A percentile compares a stretch with the other conserved stretches of the same genome.
These are phyloP conservation scores for Passalora sequoiae DNA, from an alignment of 2,329 filamentous ascomycete species.

Conservation along the genomic window DNA sequence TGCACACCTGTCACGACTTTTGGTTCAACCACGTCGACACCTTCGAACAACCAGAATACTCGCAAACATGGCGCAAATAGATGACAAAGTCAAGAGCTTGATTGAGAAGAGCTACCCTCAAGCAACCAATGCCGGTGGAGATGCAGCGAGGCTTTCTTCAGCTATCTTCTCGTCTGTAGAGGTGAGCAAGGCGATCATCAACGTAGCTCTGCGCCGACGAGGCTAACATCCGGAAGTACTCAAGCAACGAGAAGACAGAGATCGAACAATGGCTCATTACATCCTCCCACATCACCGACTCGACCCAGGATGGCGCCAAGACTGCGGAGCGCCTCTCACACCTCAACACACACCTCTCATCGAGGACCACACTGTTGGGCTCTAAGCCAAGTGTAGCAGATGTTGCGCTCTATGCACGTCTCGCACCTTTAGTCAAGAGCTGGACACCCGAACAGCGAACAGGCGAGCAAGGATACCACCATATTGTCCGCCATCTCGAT, in stretches of 20 bases:
- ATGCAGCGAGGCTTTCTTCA: constrained; percentile 33
- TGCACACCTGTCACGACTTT: too few relatives aligned
- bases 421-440: constrained; percentile 68
- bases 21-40: constrained; percentile 1
- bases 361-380: constrained; percentile 82
- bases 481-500: constrained; percentile 87
- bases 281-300: constrained; percentile 61
- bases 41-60: constrained; percentile 9
- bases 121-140: constrained; percentile 28
- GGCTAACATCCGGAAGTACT: too few relatives aligned
- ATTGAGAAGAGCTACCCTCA: constrained; percentile 33
- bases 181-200: constrained; percentile 27
- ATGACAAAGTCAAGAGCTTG: constrained; percentile 31
- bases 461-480: constrained; percentile 79
- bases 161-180: constrained; percentile 32
- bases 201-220: too few relatives aligned
- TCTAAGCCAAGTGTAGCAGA: constrained; percentile 85
- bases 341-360: constrained; percentile 81
- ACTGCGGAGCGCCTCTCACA: constrained; percentile 63
- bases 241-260: constrained; percentile 73
- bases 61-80: constrained; percentile 31
- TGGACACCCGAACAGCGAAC: constrained; percentile 86
- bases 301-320: constrained; percentile 54
- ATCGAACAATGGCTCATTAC: constrained; percentile 85
- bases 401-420: constrained; percentile 71